A percentile compares a stretch with the other conserved stretches of the same genome.
phyloP scores from a whole-genome alignment of 2,329 filamentous ascomycete species.

The Phialophora expanda region DNA sequence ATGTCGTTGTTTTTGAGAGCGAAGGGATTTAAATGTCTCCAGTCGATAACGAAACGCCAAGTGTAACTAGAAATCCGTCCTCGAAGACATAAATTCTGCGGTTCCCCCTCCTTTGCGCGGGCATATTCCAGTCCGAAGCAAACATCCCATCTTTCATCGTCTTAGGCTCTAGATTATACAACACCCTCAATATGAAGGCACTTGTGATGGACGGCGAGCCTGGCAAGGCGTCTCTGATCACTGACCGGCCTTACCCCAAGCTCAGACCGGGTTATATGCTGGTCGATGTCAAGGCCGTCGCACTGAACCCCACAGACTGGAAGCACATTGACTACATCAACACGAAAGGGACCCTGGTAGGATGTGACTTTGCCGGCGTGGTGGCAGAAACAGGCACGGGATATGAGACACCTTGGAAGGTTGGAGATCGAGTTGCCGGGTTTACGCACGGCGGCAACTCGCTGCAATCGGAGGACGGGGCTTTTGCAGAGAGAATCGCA shows the following conservation, averaged over 20 bases:
- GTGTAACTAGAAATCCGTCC: not conserved
- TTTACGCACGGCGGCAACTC: constrained; percentile 45
- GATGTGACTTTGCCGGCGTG: constrained; percentile 46
- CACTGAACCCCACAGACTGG: constrained; percentile 64
- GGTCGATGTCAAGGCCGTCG: constrained; percentile 58
- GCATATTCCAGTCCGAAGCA: too few relatives aligned
- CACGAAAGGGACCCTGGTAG: constrained; percentile 48
- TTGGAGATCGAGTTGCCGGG: constrained; percentile 50
- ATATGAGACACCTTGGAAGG: constrained; percentile 47
- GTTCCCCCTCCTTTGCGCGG: not conserved
- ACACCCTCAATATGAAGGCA: constrained; percentile 43
- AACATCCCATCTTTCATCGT: not conserved
- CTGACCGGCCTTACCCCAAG: constrained; percentile 48
- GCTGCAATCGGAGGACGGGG: constrained; percentile 42
- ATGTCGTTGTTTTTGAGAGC: not conserved
- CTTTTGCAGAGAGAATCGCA: constrained; percentile 47
- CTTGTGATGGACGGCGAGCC: constrained; percentile 45
- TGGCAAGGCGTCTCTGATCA: constrained; percentile 41
- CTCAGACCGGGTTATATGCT: constrained; percentile 58
- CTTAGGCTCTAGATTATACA: not conserved
- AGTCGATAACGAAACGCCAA: not conserved
- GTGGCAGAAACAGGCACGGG: constrained; percentile 39
- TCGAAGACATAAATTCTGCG: not conserved
- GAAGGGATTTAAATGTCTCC: not conserved
- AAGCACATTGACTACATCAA: constrained; percentile 51